These are phyloP conservation scores for Phyllosticta paracitricarpa DNA, from an alignment of 2,329 filamentous ascomycete species.

Conservation along the genomic window DNA sequence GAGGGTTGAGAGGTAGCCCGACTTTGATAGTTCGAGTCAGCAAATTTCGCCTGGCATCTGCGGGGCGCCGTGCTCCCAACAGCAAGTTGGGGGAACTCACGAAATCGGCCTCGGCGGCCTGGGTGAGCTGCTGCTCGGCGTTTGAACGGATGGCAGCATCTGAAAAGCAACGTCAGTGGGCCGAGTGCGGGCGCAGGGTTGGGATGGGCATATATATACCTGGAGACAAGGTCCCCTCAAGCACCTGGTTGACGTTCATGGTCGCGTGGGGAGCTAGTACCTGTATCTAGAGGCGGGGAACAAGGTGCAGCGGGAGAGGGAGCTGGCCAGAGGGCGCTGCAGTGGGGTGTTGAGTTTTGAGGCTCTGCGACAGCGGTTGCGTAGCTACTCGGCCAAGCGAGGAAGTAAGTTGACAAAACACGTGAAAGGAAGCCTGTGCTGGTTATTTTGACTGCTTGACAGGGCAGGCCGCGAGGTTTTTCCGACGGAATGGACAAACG, in stretches of 20 bases:
- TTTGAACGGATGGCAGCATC: slow-evolving; percentile 82
- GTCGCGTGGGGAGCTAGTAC: slow-evolving; percentile 35
- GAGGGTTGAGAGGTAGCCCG: slow-evolving; percentile 84
- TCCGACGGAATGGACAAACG: not conserved
- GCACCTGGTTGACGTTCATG: slow-evolving; percentile 97
- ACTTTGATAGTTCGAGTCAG: slow-evolving; percentile 42
- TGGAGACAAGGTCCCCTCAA: slow-evolving; percentile 90
- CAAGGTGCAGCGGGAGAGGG: slow-evolving; percentile 13
- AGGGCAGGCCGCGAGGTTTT: not conserved
- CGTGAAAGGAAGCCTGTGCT: slow-evolving; percentile 22
- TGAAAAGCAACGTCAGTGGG: slow-evolving; percentile 37
- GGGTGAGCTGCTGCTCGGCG: slow-evolving; percentile 87
- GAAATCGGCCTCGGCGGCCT: slow-evolving; percentile 91
- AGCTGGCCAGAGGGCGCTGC: slow-evolving; percentile 18
- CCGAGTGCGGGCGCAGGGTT: not conserved
- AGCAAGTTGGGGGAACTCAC: slow-evolving; percentile 47
- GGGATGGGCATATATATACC: slow-evolving; percentile 58
- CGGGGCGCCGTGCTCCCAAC: slow-evolving; percentile 18
- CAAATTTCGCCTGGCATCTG: slow-evolving; percentile 2
- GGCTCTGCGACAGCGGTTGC: slow-evolving; percentile 32
- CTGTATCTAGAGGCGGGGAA: slow-evolving; percentile 1
- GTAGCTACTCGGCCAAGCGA: slow-evolving; percentile 18
- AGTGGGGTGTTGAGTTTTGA: slow-evolving; percentile 17
- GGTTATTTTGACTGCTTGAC: not conserved
- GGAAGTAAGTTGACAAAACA: slow-evolving; percentile 23